These are phyloP conservation scores for Cicer judaicum DNA, from an alignment of 306 rosid species.

Conservation along the genomic window DNA sequence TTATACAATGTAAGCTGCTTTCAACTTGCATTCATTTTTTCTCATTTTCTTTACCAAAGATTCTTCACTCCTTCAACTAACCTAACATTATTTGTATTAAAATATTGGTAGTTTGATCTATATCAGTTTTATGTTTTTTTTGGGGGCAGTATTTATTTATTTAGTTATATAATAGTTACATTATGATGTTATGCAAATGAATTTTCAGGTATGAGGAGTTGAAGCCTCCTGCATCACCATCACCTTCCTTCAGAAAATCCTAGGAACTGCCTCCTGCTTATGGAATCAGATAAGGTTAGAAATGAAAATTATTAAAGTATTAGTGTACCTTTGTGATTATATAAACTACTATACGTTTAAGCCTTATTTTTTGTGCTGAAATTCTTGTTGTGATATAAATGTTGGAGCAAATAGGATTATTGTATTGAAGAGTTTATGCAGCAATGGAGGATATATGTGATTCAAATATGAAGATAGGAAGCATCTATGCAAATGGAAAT, in stretches of 20 bases:
- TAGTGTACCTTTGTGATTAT: background rate
- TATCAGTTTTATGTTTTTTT: slow-evolving; percentile 2
- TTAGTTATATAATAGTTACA: background rate
- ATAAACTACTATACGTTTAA: slow-evolving; percentile 4
- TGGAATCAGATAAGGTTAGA: slow-evolving; percentile 51
- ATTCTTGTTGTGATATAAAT: slow-evolving; percentile 41
- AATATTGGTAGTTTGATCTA: background rate
- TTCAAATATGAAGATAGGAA: slow-evolving; percentile 41
- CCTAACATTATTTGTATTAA: no score
- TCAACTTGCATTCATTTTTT: slow-evolving; percentile 7
- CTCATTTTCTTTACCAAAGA: slow-evolving; percentile 8
- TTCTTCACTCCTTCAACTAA: background rate
- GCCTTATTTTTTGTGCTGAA: slow-evolving; percentile 1
- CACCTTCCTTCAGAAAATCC: slow-evolving; percentile 57
- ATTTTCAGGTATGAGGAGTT: slow-evolving; percentile 85
- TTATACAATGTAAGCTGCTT: slow-evolving; percentile 66
- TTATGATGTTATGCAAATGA: slow-evolving; percentile 29
- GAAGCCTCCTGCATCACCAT: slow-evolving; percentile 91
- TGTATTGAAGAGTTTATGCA: slow-evolving; percentile 38
- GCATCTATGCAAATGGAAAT: slow-evolving; percentile 30
- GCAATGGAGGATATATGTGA: slow-evolving; percentile 40
- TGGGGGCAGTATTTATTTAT: background rate
- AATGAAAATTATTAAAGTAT: slow-evolving; percentile 15
- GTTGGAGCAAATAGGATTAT: slow-evolving; percentile 38
- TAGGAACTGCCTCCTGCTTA: slow-evolving; percentile 35